These are phyloP conservation scores for Zasmidium citrigriseum DNA, from an alignment of 2,329 filamentous ascomycete species.

Conservation along the genomic window DNA sequence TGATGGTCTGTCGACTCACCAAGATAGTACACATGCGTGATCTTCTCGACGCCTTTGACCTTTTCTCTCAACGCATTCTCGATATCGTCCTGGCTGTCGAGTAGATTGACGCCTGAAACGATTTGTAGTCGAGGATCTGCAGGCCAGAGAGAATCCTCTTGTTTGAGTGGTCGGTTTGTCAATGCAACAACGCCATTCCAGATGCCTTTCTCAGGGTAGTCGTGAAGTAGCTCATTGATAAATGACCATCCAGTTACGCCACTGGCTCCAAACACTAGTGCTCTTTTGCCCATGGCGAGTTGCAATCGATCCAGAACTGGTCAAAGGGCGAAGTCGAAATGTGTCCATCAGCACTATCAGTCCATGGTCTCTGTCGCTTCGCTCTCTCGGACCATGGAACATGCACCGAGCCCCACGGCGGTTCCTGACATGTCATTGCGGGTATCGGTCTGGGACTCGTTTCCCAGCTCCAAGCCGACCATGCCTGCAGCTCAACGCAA, in stretches of 20 bases:
- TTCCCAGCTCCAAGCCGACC: not conserved
- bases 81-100: conserved; percentile 43
- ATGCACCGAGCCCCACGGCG: not conserved
- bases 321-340: too few species aligned
- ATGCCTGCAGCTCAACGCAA: not conserved
- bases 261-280: conserved; percentile 43
- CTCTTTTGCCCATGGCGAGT: conserved; percentile 16
- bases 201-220: conserved; percentile 45
- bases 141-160: conserved; percentile 41
- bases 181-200: conserved; percentile 50
- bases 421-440: not conserved
- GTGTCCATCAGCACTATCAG: too few species aligned
- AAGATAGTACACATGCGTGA: conserved; percentile 49
- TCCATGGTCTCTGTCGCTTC: too few species aligned
- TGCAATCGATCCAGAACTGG: too few species aligned
- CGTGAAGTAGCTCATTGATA: conserved; percentile 49
- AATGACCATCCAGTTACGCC: conserved; percentile 53
- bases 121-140: conserved; percentile 45
- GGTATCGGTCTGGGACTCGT: not conserved
- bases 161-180: conserved; percentile 46
- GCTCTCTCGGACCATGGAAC: too few species aligned
- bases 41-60: conserved; percentile 38
- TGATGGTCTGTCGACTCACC: not conserved
- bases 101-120: conserved; percentile 45
- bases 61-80: conserved; percentile 37